Conservation (phyloP, 108 stramenopile genomes). For the Thalassiosira profunda region DNA sequence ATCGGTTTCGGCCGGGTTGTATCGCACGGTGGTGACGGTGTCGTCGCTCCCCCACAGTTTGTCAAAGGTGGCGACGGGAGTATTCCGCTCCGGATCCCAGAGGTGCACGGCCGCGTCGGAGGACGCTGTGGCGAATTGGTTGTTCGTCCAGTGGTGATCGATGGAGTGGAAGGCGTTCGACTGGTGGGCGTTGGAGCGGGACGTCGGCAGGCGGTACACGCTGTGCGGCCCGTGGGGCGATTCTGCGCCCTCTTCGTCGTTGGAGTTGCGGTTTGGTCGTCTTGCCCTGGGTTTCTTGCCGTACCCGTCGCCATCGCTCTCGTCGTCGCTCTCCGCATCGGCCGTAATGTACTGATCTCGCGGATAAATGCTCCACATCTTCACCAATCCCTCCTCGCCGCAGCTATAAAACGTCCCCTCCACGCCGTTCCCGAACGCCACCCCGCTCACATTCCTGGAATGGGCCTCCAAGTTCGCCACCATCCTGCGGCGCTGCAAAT, state of each 20-base stretch:
- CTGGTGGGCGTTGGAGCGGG: slow-evolving; percentile 1
- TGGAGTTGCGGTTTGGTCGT: neutral
- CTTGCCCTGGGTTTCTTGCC: slow-evolving; percentile 24
- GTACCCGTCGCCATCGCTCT: slow-evolving; percentile 3
- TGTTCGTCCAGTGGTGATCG: slow-evolving; percentile 93
- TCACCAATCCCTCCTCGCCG: slow-evolving; percentile 85
- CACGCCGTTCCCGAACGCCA: slow-evolving; percentile 70
- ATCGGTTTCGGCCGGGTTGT: slow-evolving; percentile 95
- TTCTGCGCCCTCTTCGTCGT: slow-evolving; percentile 18
- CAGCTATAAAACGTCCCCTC: slow-evolving; percentile 91
- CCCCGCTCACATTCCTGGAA: slow-evolving; percentile 64
- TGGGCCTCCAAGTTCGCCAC: slow-evolving; percentile 85
- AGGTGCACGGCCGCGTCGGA: slow-evolving; percentile 87
- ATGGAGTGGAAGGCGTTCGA: slow-evolving; percentile 82
- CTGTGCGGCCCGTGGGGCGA: slow-evolving; percentile 32
- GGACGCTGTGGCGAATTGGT: slow-evolving; percentile 92
- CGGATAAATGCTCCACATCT: slow-evolving; percentile 23
- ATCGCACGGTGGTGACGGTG: slow-evolving; percentile 90
- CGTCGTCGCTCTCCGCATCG: slow-evolving; percentile 14
- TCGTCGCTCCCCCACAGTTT: slow-evolving; percentile 96
- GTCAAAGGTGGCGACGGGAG: slow-evolving; percentile 81
- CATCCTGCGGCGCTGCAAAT: slow-evolving; percentile 80
- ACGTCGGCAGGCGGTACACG: slow-evolving; percentile 22
- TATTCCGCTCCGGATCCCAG: slow-evolving; percentile 89
- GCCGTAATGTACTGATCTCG: slow-evolving; percentile 3